These are phyloP conservation scores for Adansonia rubrostipa DNA, from an alignment of 441 rosid species.

Conservation along the genomic window DNA sequence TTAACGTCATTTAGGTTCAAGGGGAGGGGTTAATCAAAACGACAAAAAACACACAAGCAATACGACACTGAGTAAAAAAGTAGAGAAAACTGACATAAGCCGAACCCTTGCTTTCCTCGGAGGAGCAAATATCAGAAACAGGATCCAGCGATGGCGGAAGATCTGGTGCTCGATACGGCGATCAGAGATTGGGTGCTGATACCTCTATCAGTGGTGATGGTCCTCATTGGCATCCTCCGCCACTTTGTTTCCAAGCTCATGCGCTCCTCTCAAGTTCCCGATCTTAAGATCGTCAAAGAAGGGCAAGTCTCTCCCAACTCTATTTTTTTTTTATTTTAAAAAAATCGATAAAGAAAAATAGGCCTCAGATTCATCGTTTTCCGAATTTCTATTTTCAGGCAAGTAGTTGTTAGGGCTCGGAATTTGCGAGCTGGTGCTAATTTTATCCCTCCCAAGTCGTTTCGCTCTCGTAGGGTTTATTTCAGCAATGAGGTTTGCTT, in stretches of 20 bases:
- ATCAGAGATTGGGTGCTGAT: conserved; percentile 98
- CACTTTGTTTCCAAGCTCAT: conserved; percentile 85
- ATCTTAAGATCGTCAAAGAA: conserved; percentile 82
- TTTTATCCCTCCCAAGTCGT: conserved; percentile 84
- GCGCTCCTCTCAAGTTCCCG: conserved; percentile 81
- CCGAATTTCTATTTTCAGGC: conserved; percentile 47
- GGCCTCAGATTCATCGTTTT: background rate
- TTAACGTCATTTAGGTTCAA: too few relatives aligned
- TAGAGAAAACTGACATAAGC: background rate
- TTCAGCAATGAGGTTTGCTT: conserved; percentile 79
- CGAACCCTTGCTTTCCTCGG: background rate
- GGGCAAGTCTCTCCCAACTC: conserved; percentile 48
- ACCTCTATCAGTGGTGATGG: conserved; percentile 91
- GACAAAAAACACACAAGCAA: background rate
- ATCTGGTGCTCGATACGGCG: conserved; percentile 90
- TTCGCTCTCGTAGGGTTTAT: conserved; percentile 83
- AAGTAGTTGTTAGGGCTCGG: conserved; percentile 86
- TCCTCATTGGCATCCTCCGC: conserved; percentile 85
- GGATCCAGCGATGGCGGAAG: conserved; percentile 75
- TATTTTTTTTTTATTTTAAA: too few relatives aligned
- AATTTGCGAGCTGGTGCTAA: conserved; percentile 84
- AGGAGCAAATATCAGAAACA: background rate
- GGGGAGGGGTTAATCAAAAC: background rate
- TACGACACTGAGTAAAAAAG: background rate
- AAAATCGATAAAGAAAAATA: background rate